Conservation (phyloP, 2,329 filamentous ascomycete genomes). For the Neospermospora avenae region DNA sequence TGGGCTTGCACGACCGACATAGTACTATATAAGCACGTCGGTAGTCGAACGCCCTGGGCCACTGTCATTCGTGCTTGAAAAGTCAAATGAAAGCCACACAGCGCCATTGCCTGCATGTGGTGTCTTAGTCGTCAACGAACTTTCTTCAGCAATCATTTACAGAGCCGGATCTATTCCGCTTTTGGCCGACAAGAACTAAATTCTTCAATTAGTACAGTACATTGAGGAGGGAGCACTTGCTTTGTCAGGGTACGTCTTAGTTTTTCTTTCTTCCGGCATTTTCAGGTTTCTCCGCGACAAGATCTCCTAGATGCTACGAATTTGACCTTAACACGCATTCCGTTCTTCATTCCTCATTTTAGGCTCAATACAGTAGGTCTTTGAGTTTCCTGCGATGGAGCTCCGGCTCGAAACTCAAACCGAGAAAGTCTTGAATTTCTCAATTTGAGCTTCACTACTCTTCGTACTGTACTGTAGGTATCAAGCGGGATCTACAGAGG, state of each 20-base stretch:
- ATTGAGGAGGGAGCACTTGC: not conserved
- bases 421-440: not conserved
- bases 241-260: not conserved
- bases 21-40: not conserved
- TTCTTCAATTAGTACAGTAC: not conserved
- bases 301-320: not conserved
- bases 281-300: not conserved
- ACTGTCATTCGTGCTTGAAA: not conserved
- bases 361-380: not conserved
- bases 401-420: not conserved
- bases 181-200: not conserved
- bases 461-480: too few relatives aligned
- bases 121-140: not conserved
- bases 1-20: constrained; percentile 1
- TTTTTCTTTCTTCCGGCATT: not conserved
- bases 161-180: not conserved
- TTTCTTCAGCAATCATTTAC: not conserved
- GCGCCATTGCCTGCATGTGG: not conserved
- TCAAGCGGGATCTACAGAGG: not conserved
- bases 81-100: not conserved
- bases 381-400: not conserved
- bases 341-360: not conserved
- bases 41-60: not conserved
- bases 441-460: not conserved
- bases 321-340: not conserved